Percentiles rank a stretch among this genome's conserved stretches.
Evolutionary conservation across 768 basidiomycete species (phyloP).

Genomic region (Russula olivacea): DNA sequence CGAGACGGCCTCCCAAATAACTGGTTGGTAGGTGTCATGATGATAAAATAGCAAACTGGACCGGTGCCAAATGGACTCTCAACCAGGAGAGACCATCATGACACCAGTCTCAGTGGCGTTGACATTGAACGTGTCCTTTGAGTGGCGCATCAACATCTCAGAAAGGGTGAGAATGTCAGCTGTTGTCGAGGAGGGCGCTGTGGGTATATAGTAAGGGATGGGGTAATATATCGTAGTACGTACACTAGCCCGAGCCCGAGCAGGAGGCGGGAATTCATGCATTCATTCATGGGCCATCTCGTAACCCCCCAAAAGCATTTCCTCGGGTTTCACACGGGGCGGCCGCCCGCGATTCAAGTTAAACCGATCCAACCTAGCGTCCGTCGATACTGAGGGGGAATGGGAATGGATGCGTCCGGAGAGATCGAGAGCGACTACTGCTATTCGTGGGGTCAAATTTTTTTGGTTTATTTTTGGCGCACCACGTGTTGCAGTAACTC

Average conservation of each 20-base stretch:
- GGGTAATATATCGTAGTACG: neutral
- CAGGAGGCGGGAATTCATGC: neutral
- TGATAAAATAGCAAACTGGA: no score
- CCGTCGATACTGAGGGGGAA: no score
- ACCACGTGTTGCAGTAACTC: no score
- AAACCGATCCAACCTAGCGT: neutral
- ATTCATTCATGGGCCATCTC: neutral
- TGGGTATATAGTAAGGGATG: neutral
- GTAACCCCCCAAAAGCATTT: neutral
- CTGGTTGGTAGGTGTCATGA: no score
- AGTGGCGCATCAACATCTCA: neutral
- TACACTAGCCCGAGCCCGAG: neutral
- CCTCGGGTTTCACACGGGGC: slow-evolving; percentile 1
- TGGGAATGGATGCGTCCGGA: no score
- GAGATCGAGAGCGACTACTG: neutral
- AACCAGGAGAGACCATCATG: no score
- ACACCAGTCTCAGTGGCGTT: neutral
- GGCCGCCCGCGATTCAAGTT: neutral
- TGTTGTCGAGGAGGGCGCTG: neutral
- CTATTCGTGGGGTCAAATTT: neutral
- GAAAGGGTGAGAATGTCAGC: neutral
- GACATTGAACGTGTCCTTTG: neutral
- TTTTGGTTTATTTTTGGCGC: no score
- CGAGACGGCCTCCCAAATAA: no score
- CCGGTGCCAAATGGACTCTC: no score